Base-by-base conservation (phyloP, 495 filamentous ascomycete genomes). In the Astrocystis sublimbata region DNA sequence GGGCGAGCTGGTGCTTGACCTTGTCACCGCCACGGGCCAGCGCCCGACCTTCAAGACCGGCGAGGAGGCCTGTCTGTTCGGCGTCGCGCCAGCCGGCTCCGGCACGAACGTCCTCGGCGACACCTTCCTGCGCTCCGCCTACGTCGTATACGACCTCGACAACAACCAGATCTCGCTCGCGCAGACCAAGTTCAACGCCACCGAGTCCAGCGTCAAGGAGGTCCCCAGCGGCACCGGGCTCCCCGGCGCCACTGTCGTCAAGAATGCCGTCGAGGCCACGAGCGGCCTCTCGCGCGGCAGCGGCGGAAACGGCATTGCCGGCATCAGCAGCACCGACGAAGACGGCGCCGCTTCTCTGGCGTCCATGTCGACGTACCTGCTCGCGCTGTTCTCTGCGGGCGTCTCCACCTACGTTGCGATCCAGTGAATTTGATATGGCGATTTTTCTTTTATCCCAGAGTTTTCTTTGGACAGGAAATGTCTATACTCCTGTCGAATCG, bases 161-260 rank as follows among this genome's bases (percentile, higher is more conserved):
- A 96, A 93, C 71, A 92, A 97, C 74, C 83, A 92, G 75, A 93
- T 98, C 60, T 89, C 88, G 10, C 74, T 98, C 40, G 93, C 92
- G 12, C 89, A 90, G 69, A 94, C 93, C 1, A 86, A 85, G 46
- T 96, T 96, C 76, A 92, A 97, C 69, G 75, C 85, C 4, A 89
- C 87, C 0, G 65, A 73, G 4, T 81, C 81, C 23, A 81, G 85
- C 45, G 77, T 97, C 47, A 63, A 81, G 15, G 93, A 96, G 74
- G 96, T 98, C 60, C 82, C 82, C 4, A 81, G 77, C 5, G 90
- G 90, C 0, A 71, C 76, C 6, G 76, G 81, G 2, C 85, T 97
- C 8, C 93, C 93, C 0, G 81, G 82, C 46, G 92, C 92, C 2
- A 89, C 87, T 0, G 72, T 70, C 19, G 91, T 94, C 6, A 33